Evolutionary conservation across 1,139 yeast genomes (phyloP), one percentile per base, ranked within the genome.

Genomic region (Sporopachydermia cereana): DNA sequence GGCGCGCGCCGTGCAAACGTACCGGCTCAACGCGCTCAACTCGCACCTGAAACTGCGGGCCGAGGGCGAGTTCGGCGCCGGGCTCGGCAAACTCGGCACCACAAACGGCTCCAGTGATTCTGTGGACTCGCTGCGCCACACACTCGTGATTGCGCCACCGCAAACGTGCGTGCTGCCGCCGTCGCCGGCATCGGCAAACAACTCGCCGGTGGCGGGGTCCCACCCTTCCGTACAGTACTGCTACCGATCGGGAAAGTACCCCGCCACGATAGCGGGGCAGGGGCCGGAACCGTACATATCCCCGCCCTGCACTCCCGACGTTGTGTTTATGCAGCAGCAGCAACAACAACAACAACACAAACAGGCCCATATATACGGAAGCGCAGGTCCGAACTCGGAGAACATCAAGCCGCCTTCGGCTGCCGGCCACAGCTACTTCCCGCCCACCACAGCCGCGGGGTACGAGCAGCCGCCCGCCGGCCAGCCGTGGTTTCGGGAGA

Each of bases 111-210:
- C 39, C 12, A n/a, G 17, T 34, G 22, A 34, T 16, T 34, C 39
- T 34, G 9, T 20, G 18, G 39, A 34, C 9, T 34, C 39, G 9
- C n/a, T 34, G 39, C 5, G 39, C 9, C 9, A 5, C 5, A 21
- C n/a, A 34, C 29, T 25, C 12, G 14, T 14, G 7, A 34, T n/a
- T 21, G 17, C 9, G 18, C 18, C 22, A n/a, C 39, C 39, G 12
- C 7, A 21, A 34, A 7, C 18, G 9, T 34, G 39, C n/a, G 22
- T 34, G 18, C 17, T 34, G 12, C 39, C 39, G 17, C 39, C 39
- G 18, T 34, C 39, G 5, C 39, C 39, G 9, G 39, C 39, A 21
- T 34, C 39, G n/a, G 39, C 39, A 7, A 34, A 16, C 39, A 34
- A 34, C 39, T 34, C 39, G 22, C 39, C 39, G 9, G 39, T 34